Base-by-base conservation (phyloP, 768 basidiomycete species). In the Tulasnella sp. region DNA sequence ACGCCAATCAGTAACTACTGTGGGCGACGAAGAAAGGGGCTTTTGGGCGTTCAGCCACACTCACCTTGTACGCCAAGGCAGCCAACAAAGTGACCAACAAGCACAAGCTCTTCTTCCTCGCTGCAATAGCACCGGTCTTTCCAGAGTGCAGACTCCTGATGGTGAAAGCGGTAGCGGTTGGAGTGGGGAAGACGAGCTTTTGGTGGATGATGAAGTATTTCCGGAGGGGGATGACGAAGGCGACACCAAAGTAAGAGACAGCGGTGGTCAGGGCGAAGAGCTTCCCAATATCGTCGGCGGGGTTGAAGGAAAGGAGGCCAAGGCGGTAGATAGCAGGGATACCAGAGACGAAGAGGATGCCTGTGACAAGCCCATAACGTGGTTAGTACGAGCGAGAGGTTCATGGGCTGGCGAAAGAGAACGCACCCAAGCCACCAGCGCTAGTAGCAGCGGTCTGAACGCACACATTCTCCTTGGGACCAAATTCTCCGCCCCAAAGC, bases 391-490 rank as follows among this genome's bases (percentile, higher is more conserved):
- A 19, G 16, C 2, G 16, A 19, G 31, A 21, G 27, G 38, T 38
- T 42, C 73, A 34, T n/a, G 31, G n/a, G 38, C 16, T 44, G 46
- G 73, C 75, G 46, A 56, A 36, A 38, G 19, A 71, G n/a, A 21
- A 78, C 77, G 18, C 18, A 78, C 77, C 90, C 76, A 90, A 84
- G 38, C 89, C 89, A 79, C 90, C 90, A 58, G 91, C 85, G 75
- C 90, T 88, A 85, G 81, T 81, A 72, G 82, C 81, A 78, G 82
- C 81, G 76, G 82, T 74, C 71, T 91, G 90, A 36, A 90, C 89
- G 5, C 89, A 90, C 84, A 90, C 90, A 82, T 92, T 91, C 84
- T 92, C 91, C 84, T 91, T 91, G 16, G 90, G 91, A n/a, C 83
- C 83, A 89, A 83, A 91, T 91, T 80, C 87, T 21, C 90, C 92